Percentiles rank a stretch among this genome's conserved stretches.
These are phyloP conservation scores for Plasmodium knowlesi DNA, from an alignment of 169 alveolate species.

Conservation along the genomic window DNA sequence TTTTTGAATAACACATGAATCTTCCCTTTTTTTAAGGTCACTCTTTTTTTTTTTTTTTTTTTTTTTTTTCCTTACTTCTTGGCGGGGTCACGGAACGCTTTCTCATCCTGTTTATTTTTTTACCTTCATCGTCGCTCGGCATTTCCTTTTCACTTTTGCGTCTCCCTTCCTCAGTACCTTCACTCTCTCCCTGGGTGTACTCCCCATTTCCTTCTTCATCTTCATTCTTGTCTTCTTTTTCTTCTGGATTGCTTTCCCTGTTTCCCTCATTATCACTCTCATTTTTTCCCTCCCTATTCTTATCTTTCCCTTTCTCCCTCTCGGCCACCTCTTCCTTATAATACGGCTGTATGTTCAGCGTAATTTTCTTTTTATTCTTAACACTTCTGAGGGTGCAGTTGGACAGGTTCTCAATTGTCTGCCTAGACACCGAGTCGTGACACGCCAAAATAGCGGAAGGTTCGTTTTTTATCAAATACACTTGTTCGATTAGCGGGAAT, in stretches of 20 bases:
- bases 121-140: conserved; percentile 6
- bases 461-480: conserved; percentile 36
- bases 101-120: conserved; percentile 12
- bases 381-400: conserved; percentile 18
- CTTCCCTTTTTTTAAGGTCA: neutral
- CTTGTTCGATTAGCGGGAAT: conserved; percentile 58
- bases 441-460: conserved; percentile 70
- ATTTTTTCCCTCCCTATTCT: neutral
- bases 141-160: neutral
- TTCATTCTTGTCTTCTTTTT: neutral
- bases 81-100: conserved; percentile 57
- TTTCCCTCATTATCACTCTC: neutral
- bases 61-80: conserved; percentile 28
- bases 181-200: neutral
- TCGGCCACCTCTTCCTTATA: conserved; percentile 17
- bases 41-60: neutral
- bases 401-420: conserved; percentile 38
- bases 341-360: conserved; percentile 38
- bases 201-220: neutral
- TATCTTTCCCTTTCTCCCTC: neutral
- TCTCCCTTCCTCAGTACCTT: neutral
- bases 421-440: conserved; percentile 48
- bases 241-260: neutral
- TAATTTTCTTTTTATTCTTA: conserved; percentile 44
- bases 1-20: neutral